Conservation (phyloP, 1,284 basidiomycete species). For the Schizophyllum amplum region DNA sequence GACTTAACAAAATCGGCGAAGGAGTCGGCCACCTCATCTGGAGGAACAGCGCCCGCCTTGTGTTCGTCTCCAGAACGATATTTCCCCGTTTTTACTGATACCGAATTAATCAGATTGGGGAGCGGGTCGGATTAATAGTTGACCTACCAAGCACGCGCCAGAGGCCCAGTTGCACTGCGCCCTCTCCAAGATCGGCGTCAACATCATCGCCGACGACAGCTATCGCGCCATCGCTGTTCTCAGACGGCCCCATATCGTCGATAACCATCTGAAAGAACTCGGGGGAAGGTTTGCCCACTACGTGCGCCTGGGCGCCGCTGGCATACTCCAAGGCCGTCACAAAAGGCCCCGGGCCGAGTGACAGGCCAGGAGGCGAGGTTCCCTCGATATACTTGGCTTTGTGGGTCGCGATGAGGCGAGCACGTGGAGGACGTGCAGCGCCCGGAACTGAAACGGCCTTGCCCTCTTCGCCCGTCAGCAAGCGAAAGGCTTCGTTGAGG, state of each 20-base stretch:
- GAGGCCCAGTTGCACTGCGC: conserved; percentile 51
- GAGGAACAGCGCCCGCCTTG: conserved; percentile 27
- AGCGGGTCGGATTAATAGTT: neutral
- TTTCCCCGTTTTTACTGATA: conserved; percentile 53
- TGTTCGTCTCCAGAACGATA: conserved; percentile 52
- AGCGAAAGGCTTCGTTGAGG: conserved; percentile 61
- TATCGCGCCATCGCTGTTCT: conserved; percentile 26
- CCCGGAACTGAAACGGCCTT: neutral
- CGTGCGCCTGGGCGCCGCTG: conserved; percentile 35
- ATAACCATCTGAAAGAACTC: conserved; percentile 56
- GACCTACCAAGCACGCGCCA: conserved; percentile 54
- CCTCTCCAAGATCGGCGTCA: conserved; percentile 55
- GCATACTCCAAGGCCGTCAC: conserved; percentile 57
- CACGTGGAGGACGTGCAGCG: neutral
- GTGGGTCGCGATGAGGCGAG: conserved; percentile 46
- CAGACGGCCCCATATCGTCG: conserved; percentile 26
- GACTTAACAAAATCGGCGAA: conserved; percentile 49
- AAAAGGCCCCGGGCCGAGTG: conserved; percentile 65
- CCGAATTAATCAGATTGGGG: conserved; percentile 10
- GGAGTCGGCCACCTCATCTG: conserved; percentile 43
- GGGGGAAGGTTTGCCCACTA: conserved; percentile 59
- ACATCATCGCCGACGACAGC: conserved; percentile 65
- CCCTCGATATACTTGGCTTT: conserved; percentile 39
- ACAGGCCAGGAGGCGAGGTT: conserved; percentile 37
- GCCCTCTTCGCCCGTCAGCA: conserved; percentile 34